Conservation (phyloP, 495 filamentous ascomycete species). For the Lophium mytilinum region DNA sequence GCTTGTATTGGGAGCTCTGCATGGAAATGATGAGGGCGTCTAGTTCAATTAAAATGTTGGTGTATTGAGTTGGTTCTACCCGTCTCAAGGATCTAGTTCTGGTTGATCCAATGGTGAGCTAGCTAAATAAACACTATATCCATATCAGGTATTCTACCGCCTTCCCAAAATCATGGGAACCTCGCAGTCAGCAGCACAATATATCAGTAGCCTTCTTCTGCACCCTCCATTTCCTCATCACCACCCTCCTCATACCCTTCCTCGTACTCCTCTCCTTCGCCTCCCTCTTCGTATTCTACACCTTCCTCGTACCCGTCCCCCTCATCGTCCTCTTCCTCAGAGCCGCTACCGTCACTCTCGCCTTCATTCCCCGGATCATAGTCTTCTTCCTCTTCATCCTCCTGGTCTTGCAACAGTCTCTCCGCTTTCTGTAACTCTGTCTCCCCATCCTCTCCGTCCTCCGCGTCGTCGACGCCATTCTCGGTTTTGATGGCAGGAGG, state of each 20-base stretch:
- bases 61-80: too few relatives aligned
- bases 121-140: too few relatives aligned
- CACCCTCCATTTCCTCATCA: conserved; percentile 18
- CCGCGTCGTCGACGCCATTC: conserved; percentile 28
- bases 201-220: too few relatives aligned
- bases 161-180: too few relatives aligned
- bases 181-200: too few relatives aligned
- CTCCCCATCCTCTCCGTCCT: conserved; percentile 36
- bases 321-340: conserved; percentile 44
- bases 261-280: conserved; percentile 9
- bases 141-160: too few relatives aligned
- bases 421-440: conserved; percentile 61
- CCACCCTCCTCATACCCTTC: conserved; percentile 12
- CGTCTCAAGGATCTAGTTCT: too few relatives aligned
- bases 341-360: conserved; percentile 48
- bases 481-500: conserved; percentile 46
- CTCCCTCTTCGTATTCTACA: conserved; percentile 43
- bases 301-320: conserved; percentile 41
- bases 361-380: conserved; percentile 35
- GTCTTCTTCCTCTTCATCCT: conserved; percentile 85
- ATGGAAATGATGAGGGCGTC: too few relatives aligned
- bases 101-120: too few relatives aligned
- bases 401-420: conserved; percentile 53
- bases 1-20: too few relatives aligned
- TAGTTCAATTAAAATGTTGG: too few relatives aligned